Evolutionary conservation across 176 grass and related monocot species (phyloP).

Genomic region (Microstegium vimineum): DNA sequence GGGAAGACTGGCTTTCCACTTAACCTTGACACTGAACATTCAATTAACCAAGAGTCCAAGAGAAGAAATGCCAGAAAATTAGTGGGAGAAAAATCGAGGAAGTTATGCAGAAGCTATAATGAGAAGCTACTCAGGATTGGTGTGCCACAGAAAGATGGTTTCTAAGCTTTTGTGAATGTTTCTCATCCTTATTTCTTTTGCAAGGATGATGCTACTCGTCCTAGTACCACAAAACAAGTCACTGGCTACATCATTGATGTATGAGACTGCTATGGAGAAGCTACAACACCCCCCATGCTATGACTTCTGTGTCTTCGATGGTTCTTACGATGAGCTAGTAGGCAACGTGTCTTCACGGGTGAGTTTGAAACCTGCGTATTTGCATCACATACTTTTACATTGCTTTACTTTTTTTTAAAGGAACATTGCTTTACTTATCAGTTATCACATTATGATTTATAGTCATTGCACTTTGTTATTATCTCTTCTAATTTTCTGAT

Average conservation of each 20-base stretch:
- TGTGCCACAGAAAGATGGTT: constrained; percentile 44
- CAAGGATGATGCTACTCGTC: background rate
- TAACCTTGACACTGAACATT: background rate
- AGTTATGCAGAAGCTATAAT: background rate
- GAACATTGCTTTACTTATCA: too few relatives aligned
- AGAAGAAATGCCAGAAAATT: background rate
- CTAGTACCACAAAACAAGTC: constrained; percentile 21
- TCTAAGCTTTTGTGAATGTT: constrained; percentile 41
- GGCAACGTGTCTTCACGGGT: constrained; percentile 46
- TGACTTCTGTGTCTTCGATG: background rate
- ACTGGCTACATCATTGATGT: constrained; percentile 58
- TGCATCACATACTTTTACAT: background rate
- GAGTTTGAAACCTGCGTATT: background rate
- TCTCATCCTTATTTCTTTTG: background rate
- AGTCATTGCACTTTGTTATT: background rate
- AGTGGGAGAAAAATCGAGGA: background rate
- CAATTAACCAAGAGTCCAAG: background rate
- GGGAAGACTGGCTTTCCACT: background rate
- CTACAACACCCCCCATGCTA: constrained; percentile 21
- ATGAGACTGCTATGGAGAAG: constrained; percentile 20
- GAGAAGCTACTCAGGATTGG: constrained; percentile 27
- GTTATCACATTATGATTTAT: background rate
- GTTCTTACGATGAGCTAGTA: constrained; percentile 47
- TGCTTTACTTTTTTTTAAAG: background rate
- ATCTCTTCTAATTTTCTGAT: background rate